Evolutionary conservation across 106 monocot species (phyloP), one percentile per base, ranked within the genome.

Genomic region (Dendrobium huoshanense): DNA sequence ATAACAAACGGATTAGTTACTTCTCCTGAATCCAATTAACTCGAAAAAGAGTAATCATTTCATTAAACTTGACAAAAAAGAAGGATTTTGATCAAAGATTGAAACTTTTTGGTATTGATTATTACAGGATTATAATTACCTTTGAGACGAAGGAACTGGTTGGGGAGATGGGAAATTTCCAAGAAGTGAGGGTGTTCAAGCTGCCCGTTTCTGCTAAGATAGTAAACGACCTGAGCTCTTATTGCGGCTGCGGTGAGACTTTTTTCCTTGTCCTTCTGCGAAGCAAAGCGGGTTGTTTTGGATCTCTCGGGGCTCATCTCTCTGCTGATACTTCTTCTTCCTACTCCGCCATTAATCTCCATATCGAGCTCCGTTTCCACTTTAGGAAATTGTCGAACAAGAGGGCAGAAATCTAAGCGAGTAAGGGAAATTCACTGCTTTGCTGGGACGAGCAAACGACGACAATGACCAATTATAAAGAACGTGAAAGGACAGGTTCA

Each of bases 181-280:
- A 95, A 85, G 83, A 95, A 95, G 77, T 95, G 95, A 10, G 95
- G 95, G 78, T 95, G 95, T 79, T 95, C 95, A 29, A 95, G 87
- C 77, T 95, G 95, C 33, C 95, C 95, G 80, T 95, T 95, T 72
- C 95, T 83, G 70, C 89, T 85, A 56, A 95, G 84, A 83, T 93
- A 95, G 79, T 95, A 95, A 22, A 95, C 77, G 42, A 95, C 79
- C 82, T 95, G 91, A 40, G 87, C 86, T 83, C 83, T 95, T 79
- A 78, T 89, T 47, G 44, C 56, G 37, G 19, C 24, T 17, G 29
- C 41, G 68, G 13, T 20, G 25, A 47, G 59, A 72, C 72, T 59
- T 9, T 17, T 7, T 67, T 73, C 80, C 58, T n/a, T 76, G 29
- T 75, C 41, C 51, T 49, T 80, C 54, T 40, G 7, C 72, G 56